A percentile compares a stretch with the other conserved stretches of the same genome.
phyloP scores from a whole-genome alignment of 169 alveolate genomes.

The Plasmodium falciparum region DNA sequence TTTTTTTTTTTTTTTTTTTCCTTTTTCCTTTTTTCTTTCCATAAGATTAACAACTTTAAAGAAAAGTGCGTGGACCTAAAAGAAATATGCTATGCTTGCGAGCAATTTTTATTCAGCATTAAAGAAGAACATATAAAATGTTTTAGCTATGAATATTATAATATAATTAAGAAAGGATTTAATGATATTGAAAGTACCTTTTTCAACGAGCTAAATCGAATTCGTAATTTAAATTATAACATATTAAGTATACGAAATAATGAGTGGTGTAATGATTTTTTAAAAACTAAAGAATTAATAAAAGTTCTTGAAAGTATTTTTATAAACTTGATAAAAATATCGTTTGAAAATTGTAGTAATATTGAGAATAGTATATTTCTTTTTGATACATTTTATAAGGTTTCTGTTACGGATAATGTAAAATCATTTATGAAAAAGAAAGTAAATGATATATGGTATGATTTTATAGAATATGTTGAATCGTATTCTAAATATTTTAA shows the following conservation, averaged over 20 bases:
- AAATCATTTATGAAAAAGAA: conserved; percentile 64
- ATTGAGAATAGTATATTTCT: conserved; percentile 59
- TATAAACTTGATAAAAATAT: conserved; percentile 71
- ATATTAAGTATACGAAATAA: conserved; percentile 54
- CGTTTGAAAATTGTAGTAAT: conserved; percentile 58
- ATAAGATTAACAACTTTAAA: conserved; percentile 34
- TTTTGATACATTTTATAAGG: conserved; percentile 51
- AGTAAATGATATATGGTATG: conserved; percentile 54
- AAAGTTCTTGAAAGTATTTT: conserved; percentile 63
- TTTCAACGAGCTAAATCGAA: conserved; percentile 55
- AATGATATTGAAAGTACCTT: conserved; percentile 68
- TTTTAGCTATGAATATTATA: conserved; percentile 51
- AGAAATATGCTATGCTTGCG: conserved; percentile 72
- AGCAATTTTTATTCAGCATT: conserved; percentile 54
- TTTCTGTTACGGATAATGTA: conserved; percentile 64
- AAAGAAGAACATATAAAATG: conserved; percentile 62
- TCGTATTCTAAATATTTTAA: conserved; percentile 53
- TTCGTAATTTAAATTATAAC: conserved; percentile 47
- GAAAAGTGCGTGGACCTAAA: conserved; percentile 54
- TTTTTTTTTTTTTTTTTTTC: conserved; percentile 5
- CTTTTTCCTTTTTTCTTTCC: not conserved
- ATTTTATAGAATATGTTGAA: conserved; percentile 46
- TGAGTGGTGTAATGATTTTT: conserved; percentile 66
- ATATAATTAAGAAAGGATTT: conserved; percentile 74
- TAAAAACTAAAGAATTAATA: conserved; percentile 67